Base-by-base conservation (phyloP, 2,329 filamentous ascomycete species). In the Neonectria sp. region DNA sequence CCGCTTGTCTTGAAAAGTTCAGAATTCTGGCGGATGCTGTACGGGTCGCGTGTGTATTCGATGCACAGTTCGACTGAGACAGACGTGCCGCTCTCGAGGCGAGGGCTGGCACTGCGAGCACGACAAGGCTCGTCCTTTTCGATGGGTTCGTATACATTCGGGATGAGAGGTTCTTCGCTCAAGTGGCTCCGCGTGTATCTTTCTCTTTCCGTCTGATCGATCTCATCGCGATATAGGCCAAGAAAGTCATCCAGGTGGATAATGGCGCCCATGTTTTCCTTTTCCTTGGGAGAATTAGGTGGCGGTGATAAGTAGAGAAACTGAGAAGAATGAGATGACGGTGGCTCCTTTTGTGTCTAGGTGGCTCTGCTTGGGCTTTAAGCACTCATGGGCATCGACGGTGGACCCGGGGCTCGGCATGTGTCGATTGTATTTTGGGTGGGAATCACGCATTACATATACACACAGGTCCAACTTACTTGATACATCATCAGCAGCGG, bases 131-230 rank as follows among this genome's bases (percentile, higher is more conserved):
- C 65, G 4, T 55, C 21, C 37, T 56, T 43, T 9, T 63, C 55
- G 33, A 75, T 68, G 11, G 71, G 71, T 35, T 75, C 73, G 60
- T 75, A 72, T 17, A 73, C 73, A 29, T 75, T 68, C 45, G 70
- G 67, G 60, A 73, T 49, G 7, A 61, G 57, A 9, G 51, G 46
- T 4, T 3, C 6, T 25, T 62, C 51, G n/a, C 6, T 29, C 2
- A n/a, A 6, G 12, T 31, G 17, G 17, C 27, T 27, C 17, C n/a
- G 31, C 12, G 24, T 24, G 40, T 45, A 45, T 40, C 37, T 17
- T 40, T 40, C 37, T 15, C n/a, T 21, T 45, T 45, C 8, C 1
- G 6, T 21, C 27, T 29, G 37, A 29, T n/a, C 9, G 15, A 27
- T 37, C 12, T 62, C 52, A 7, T 51, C 12, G 24, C 17, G 17